Conservation (phyloP, 2,329 filamentous ascomycete species). For the Drechslerella coelobrocha region DNA sequence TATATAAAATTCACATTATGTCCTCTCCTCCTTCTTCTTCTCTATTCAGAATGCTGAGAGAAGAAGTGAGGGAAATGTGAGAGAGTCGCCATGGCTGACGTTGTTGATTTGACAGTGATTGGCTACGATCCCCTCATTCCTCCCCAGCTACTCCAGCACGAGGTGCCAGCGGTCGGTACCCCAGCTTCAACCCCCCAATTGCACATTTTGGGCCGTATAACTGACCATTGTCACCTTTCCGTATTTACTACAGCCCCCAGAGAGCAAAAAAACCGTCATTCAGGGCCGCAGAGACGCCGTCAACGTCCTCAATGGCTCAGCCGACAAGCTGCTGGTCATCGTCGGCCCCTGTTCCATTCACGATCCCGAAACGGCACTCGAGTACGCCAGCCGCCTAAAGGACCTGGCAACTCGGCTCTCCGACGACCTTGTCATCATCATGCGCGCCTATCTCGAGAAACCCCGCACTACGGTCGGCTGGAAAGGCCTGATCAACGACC, state of each 20-base stretch:
- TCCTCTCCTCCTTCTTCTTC: slow-evolving; percentile 10
- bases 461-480: slow-evolving; percentile 96
- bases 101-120: slow-evolving; percentile 48
- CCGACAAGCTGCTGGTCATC: slow-evolving; percentile 73
- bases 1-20: slow-evolving; percentile 33
- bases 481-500: slow-evolving; percentile 99
- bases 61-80: not conserved
- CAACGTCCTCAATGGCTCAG: slow-evolving; percentile 68
- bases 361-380: slow-evolving; percentile 85
- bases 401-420: slow-evolving; percentile 85
- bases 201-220: slow-evolving; percentile 4
- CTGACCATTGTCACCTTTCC: slow-evolving; percentile 32
- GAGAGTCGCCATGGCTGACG: slow-evolving; percentile 16
- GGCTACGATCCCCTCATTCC: slow-evolving; percentile 55
- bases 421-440: slow-evolving; percentile 89
- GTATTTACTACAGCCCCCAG: slow-evolving; percentile 55
- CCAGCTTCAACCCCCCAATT: slow-evolving; percentile 3
- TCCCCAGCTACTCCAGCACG: slow-evolving; percentile 54
- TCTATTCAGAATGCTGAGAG: slow-evolving; percentile 3
- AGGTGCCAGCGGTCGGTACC: slow-evolving; percentile 53
- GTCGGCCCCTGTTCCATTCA: slow-evolving; percentile 97
- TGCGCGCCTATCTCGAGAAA: slow-evolving; percentile 99
- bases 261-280: slow-evolving; percentile 65
- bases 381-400: slow-evolving; percentile 87
- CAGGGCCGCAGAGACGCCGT: slow-evolving; percentile 68